phyloP scores from a whole-genome alignment of 108 stramenopile species.

The Cylindrotheca closterium region DNA sequence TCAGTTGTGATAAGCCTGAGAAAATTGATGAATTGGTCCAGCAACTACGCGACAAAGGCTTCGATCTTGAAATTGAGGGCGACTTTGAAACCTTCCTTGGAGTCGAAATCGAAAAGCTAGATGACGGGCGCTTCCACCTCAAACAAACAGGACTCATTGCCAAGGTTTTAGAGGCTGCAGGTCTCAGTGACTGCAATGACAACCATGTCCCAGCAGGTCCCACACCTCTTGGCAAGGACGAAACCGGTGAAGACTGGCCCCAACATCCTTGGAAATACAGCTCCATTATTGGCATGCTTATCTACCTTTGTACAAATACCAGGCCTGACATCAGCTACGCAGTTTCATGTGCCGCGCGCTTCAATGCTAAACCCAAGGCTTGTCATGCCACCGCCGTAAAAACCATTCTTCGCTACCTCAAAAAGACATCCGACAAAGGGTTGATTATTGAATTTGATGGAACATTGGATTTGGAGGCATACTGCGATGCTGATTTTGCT shows the following conservation, averaged over 20 bases:
- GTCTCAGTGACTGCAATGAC: neutral
- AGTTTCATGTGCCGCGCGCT: slow-evolving; percentile 7
- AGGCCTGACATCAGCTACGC: slow-evolving; percentile 36
- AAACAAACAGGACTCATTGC: slow-evolving; percentile 1
- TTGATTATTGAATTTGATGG: slow-evolving; percentile 22
- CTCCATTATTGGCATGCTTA: slow-evolving; percentile 37
- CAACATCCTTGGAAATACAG: slow-evolving; percentile 18
- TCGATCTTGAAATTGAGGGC: neutral
- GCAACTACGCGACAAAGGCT: neutral
- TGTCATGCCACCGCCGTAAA: slow-evolving; percentile 35
- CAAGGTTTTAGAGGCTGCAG: slow-evolving; percentile 1
- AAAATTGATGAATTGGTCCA: no score
- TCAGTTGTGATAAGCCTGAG: no score
- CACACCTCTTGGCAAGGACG: slow-evolving; percentile 34
- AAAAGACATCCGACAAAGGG: slow-evolving; percentile 31
- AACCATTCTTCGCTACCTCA: slow-evolving; percentile 38
- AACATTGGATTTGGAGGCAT: slow-evolving; percentile 29
- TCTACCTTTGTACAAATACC: slow-evolving; percentile 32
- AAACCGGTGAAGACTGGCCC: no score
- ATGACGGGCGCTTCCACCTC: neutral
- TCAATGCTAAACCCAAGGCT: neutral
- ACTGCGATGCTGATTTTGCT: slow-evolving; percentile 50
- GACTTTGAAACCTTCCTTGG: no score
- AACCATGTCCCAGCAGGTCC: slow-evolving; percentile 30
- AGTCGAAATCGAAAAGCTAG: neutral